Conservation (phyloP, 495 filamentous ascomycete species). For the Cenococcum geophilum region DNA sequence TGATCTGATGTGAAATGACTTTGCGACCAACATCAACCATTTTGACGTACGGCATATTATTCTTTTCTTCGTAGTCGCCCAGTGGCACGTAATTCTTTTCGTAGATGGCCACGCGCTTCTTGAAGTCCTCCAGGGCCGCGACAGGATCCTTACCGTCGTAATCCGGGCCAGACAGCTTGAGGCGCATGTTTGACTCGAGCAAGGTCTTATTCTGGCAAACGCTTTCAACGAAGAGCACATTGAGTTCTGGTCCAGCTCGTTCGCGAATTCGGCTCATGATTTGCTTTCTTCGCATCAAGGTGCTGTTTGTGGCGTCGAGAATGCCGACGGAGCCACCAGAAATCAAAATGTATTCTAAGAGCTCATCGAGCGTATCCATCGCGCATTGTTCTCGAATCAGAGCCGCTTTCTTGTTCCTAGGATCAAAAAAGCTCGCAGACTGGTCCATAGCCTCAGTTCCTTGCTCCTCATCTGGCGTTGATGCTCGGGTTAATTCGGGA, state of each 20-base stretch:
- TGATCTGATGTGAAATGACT: constrained; percentile 79
- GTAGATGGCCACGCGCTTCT: constrained; percentile 85
- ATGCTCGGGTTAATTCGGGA: constrained; percentile 17
- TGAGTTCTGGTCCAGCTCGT: constrained; percentile 76
- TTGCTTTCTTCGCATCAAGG: constrained; percentile 71
- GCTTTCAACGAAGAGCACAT: constrained; percentile 89
- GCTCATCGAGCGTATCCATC: constrained; percentile 83
- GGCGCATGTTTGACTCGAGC: constrained; percentile 91
- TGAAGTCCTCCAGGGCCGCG: constrained; percentile 81
- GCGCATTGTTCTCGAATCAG: constrained; percentile 86
- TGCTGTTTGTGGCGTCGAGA: constrained; percentile 95
- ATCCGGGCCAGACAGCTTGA: constrained; percentile 95
- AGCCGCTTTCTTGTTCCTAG: constrained; percentile 73
- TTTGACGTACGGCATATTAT: constrained; percentile 86
- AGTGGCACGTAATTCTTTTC: constrained; percentile 87
- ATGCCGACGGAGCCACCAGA: constrained; percentile 92
- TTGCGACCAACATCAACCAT: constrained; percentile 98
- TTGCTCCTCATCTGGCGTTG: constrained; percentile 15
- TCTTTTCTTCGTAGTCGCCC: constrained; percentile 81
- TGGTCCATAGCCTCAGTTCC: constrained; percentile 63
- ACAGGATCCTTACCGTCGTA: constrained; percentile 88
- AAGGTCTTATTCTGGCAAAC: constrained; percentile 78
- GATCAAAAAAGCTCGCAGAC: constrained; percentile 90
- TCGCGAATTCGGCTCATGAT: constrained; percentile 77
- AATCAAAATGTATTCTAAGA: constrained; percentile 78